Base-by-base conservation (phyloP, 2,329 filamentous ascomycete genomes). In the Colletotrichum magnum region DNA sequence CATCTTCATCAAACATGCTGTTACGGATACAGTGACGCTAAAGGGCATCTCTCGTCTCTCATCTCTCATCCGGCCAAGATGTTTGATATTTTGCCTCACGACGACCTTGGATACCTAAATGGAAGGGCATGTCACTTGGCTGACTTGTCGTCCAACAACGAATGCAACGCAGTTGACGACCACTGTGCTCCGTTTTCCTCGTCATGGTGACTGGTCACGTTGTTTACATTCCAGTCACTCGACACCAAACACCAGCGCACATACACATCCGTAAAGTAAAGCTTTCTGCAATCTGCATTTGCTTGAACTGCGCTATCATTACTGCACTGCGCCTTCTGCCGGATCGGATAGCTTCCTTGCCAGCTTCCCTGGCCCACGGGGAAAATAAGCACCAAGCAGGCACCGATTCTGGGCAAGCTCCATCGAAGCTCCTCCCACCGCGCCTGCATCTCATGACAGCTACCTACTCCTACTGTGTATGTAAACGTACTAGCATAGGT, bases 21-120 rank as follows among this genome's bases (percentile, higher is more conserved):
- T 69, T 61, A 67, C 56, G 67, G 50, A 61, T 66, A 69, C 26
- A 69, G 62, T 66, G 47, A 52, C 57, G 50, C 18, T 59, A 32
- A 18, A 21, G 28, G 51, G 28, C 28, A 57, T 36, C 45, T 18
- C 16, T n/a, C 16, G 18, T n/a, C 45, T 24, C 21, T 47, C 43
- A 16, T 15, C 12, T 18, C 16, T n/a, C 16, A 48, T n/a, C 45
- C 45, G 15, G n/a, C 45, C 21, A n/a, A 24, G 45, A 48, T 48
- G n/a, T 7, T 48, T 16, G 18, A 48, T 48, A 18, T 48, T 6
- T 18, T 21, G 32, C 41, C 41, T 43, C 15, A 43, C 41, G 41
- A 13, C 16, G 41, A n/a, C 41, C 41, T 43, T 43, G 41, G 32
- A 7, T 15, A 43, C 41, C 15, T 36, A 10, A 36, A 43, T 12